phyloP scores from a whole-genome alignment of 2,329 filamentous ascomycete species.

The Sarocladium oryzae region DNA sequence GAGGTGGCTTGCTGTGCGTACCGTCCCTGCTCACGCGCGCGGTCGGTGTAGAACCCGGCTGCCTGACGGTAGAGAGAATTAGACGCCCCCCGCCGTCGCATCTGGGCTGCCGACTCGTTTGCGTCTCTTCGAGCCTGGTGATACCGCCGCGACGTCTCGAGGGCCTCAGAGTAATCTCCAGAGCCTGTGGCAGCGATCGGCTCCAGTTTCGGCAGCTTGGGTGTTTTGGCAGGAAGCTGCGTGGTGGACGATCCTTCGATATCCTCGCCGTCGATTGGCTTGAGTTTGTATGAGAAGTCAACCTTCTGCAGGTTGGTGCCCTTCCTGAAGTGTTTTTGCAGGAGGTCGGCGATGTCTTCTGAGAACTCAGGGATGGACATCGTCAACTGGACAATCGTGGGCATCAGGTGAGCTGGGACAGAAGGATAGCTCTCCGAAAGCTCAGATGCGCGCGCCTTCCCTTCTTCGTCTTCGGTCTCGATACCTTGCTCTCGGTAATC shows the following conservation, averaged over 20 bases:
- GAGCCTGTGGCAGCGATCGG: conserved; percentile 2
- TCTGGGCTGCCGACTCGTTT: conserved; percentile 30
- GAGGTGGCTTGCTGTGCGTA: conserved; percentile 52
- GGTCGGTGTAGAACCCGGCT: conserved; percentile 67
- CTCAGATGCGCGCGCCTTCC: conserved; percentile 24
- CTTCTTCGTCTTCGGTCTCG: conserved; percentile 22
- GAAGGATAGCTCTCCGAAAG: conserved; percentile 33
- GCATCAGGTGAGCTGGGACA: conserved; percentile 36
- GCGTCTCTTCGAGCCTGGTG: conserved; percentile 26
- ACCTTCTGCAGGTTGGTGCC: conserved; percentile 29
- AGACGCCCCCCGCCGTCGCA: conserved; percentile 50
- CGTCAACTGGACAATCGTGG: conserved; percentile 35
- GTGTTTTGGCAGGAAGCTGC: conserved; percentile 11
- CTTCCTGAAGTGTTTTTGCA: conserved; percentile 37
- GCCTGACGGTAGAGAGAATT: conserved; percentile 69
- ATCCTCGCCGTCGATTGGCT: conserved; percentile 27
- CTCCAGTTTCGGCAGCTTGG: conserved; percentile 9
- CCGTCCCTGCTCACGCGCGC: conserved; percentile 58
- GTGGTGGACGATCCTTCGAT: conserved; percentile 18
- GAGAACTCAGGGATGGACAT: conserved; percentile 25
- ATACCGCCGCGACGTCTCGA: conserved; percentile 21
- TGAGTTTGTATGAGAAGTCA: conserved; percentile 30
- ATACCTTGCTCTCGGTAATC: conserved; percentile 34
- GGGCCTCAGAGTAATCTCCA: conserved; percentile 21
- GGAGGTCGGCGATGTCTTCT: conserved; percentile 33